Evolutionary conservation across 177 flowering plant species (phyloP).

Genomic region (Vitis hybrid): DNA sequence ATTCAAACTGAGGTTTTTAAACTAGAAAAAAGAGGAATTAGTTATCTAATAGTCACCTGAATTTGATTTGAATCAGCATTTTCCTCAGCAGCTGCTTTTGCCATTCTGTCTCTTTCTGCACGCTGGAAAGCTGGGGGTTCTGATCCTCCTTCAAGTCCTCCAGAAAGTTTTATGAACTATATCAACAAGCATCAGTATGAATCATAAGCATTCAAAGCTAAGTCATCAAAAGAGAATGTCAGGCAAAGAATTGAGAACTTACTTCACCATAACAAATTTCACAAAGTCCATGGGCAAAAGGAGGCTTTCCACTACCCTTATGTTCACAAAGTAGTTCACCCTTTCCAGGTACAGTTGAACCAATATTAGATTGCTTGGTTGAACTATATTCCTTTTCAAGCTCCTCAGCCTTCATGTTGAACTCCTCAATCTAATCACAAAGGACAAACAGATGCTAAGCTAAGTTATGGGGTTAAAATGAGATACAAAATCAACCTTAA

Average conservation of each 20-base stretch:
- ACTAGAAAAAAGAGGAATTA: neutral
- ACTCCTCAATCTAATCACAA: conserved; percentile 69
- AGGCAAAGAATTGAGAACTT: conserved; percentile 14
- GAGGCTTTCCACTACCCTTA: conserved; percentile 40
- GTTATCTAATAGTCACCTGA: neutral
- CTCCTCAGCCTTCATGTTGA: conserved; percentile 55
- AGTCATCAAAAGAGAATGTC: neutral
- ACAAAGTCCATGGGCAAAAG: conserved; percentile 80
- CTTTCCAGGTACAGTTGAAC: conserved; percentile 16
- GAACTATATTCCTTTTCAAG: conserved; percentile 26
- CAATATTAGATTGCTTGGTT: conserved; percentile 10
- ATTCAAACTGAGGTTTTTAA: no score
- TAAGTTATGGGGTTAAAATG: no score
- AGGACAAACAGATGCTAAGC: neutral
- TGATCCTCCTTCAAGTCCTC: conserved; percentile 84
- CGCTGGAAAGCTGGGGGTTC: conserved; percentile 97
- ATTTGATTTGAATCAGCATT: conserved; percentile 13
- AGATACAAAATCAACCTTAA: neutral
- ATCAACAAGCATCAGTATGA: conserved; percentile 10
- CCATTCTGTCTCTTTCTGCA: conserved; percentile 73
- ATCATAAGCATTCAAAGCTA: neutral
- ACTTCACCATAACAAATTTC: conserved; percentile 67
- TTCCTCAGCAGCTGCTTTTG: conserved; percentile 31
- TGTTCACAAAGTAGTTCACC: conserved; percentile 79
- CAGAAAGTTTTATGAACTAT: conserved; percentile 74